phyloP scores from a whole-genome alignment of 805 yeast genomes.

The Candida arabinofermentans region DNA sequence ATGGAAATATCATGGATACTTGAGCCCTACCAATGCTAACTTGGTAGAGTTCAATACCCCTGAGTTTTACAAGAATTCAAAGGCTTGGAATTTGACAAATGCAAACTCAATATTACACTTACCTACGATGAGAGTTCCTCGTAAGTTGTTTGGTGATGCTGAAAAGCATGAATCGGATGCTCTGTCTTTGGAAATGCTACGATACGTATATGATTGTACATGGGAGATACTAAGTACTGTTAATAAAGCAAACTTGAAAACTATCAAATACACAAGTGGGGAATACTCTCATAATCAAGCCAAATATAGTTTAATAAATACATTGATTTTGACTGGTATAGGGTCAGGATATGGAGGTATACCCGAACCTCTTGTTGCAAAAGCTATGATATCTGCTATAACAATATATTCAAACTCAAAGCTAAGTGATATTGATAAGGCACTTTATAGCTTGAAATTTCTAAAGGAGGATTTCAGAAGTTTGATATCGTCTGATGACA shows the following conservation, averaged over 20 bases:
- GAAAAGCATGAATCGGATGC: background rate
- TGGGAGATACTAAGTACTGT: conserved; percentile 33
- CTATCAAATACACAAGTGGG: background rate
- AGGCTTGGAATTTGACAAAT: conserved; percentile 27
- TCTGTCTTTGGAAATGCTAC: conserved; percentile 4
- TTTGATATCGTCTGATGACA: conserved; percentile 11
- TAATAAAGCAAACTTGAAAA: conserved; percentile 14
- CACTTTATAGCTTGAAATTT: conserved; percentile 23
- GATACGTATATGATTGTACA: conserved; percentile 34
- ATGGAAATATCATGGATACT: conserved; percentile 28
- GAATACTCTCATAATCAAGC: conserved; percentile 6
- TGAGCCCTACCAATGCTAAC: conserved; percentile 28
- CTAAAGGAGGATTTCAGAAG: conserved; percentile 22
- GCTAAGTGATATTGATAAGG: conserved; percentile 14
- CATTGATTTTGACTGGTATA: conserved; percentile 34
- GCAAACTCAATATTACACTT: conserved; percentile 33
- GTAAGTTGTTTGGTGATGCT: conserved; percentile 9
- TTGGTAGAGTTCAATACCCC: conserved; percentile 27
- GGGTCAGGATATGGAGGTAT: conserved; percentile 39
- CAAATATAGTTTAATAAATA: conserved; percentile 18
- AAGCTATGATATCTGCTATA: conserved; percentile 35
- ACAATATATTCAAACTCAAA: conserved; percentile 20
- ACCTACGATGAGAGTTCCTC: conserved; percentile 39
- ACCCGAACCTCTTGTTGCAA: conserved; percentile 29
- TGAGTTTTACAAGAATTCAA: conserved; percentile 16